Evolutionary conservation across 129 eudicot species (phyloP), one percentile per base, ranked within the genome.

Genomic region (Flaveria robusta): DNA sequence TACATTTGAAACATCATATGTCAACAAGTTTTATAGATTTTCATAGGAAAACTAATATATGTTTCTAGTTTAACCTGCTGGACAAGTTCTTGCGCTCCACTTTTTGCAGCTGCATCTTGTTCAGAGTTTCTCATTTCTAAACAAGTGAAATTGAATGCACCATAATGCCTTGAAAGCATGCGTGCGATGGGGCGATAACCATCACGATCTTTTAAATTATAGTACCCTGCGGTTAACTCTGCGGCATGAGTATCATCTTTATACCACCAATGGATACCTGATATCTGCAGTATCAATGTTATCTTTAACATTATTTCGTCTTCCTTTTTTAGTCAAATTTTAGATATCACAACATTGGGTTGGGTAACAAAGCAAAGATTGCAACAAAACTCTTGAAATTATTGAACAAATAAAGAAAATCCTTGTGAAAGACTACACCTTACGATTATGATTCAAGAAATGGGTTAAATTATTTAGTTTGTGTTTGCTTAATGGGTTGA

Each of bases 221-320:
- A 90, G 83, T 84, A 93, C 34, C 98, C 98, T 0, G 95, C 86
- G 19, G 96, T 93, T 69, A 90, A 64, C 86, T 93, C 96, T 1
- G 91, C 93, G 18, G 98, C 98, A 72, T 90, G 98, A 43, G 79
- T 84, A 11, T 83, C 84, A 46, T 90, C 88, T 66, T 79, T 85
- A 77, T 86, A 90, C 96, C 98, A 93, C 98, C 98, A 93, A 70
- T 93, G 98, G 51, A 93, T 93, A 24, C 97, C 98, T 16, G 98
- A 81, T 37, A 93, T 87, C 98, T 93, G 74, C 70, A 62, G 20
- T 42, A 62, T 29, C 43, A 62, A 29, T 13, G 15, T 62, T 19
- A 27, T 62, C 11, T 62, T 62, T 62, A 26, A 26, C 62, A 19
- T 54, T 39, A 60, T 12, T 4, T 24, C 42, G 2, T 54, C 10